Evolutionary conservation across 441 rosid species (phyloP).

Genomic region (Rhodomyrtus psidioides): DNA sequence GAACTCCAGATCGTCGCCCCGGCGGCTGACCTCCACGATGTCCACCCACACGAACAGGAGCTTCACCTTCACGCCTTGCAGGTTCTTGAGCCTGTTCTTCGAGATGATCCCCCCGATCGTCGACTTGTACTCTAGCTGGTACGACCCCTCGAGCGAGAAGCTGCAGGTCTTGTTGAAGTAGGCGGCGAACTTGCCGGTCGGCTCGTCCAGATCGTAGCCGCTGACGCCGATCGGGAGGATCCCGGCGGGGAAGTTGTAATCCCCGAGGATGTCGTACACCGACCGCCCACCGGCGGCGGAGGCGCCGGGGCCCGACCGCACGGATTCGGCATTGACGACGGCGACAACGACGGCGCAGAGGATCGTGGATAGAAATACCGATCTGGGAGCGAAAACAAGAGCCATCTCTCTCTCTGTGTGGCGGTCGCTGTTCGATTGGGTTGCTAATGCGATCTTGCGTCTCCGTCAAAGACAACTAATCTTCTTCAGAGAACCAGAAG

Average conservation of each 20-base stretch:
- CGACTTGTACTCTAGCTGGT: constrained; percentile 43
- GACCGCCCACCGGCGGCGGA: constrained; percentile 7
- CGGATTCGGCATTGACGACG: background rate
- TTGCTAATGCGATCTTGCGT: background rate
- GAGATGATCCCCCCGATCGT: constrained; percentile 43
- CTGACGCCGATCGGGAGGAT: constrained; percentile 53
- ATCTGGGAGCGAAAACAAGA: background rate
- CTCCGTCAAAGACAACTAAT: background rate
- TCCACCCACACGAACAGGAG: constrained; percentile 31
- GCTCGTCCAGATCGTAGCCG: constrained; percentile 31
- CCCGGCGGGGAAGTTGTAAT: constrained; percentile 45
- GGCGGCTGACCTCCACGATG: constrained; percentile 31
- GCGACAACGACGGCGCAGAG: background rate
- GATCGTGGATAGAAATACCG: background rate
- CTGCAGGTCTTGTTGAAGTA: constrained; percentile 40
- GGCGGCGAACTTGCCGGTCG: constrained; percentile 48
- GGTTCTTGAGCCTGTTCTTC: constrained; percentile 24
- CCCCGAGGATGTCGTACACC: constrained; percentile 34
- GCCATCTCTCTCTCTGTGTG: background rate
- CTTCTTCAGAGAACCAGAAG: background rate
- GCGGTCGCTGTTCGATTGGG: background rate
- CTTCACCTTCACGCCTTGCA: constrained; percentile 67
- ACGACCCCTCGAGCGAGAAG: constrained; percentile 51
- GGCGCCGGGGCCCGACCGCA: background rate
- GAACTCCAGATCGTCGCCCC: constrained; percentile 26